Conservation (phyloP, 2,329 filamentous ascomycete genomes). For the Westerdykella sp. region DNA sequence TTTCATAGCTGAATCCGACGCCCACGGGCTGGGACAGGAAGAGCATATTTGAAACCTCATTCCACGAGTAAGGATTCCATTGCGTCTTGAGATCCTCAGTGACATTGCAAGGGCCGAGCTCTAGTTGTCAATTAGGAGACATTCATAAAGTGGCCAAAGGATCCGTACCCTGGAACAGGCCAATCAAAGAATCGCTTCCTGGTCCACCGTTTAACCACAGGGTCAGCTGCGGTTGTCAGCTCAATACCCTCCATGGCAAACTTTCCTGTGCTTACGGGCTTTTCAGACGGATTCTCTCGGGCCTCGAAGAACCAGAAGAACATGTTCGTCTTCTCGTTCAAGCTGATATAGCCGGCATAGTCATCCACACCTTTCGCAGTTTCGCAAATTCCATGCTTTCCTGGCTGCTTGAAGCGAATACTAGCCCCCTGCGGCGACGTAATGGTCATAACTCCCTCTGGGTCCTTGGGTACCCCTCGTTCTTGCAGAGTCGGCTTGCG, state of each 20-base stretch:
- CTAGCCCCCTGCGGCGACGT: constrained; percentile 30
- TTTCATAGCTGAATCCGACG: no score
- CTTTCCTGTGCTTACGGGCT: constrained; percentile 12
- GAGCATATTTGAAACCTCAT: no score
- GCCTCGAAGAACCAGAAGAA: constrained; percentile 47
- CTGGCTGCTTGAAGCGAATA: constrained; percentile 33
- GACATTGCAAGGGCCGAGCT: no score
- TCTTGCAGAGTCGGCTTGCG: no score
- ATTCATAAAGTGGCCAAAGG: constrained; percentile 22
- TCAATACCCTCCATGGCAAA: constrained; percentile 34
- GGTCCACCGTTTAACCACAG: constrained; percentile 51
- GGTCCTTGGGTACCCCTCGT: no score
- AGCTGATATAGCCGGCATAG: constrained; percentile 35
- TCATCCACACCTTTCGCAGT: constrained; percentile 32
- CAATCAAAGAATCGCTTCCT: constrained; percentile 50
- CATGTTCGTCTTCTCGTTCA: constrained; percentile 33
- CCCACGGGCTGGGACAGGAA: no score
- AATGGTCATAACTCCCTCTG: constrained; percentile 20
- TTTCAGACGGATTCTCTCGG: constrained; percentile 37
- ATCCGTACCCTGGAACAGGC: constrained; percentile 44
- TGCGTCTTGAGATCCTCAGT: no score
- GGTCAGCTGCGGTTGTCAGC: constrained; percentile 24
- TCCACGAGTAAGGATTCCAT: no score
- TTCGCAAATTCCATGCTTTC: constrained; percentile 42
- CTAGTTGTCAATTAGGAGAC: no score